These are phyloP conservation scores for Xerocomellus amylosporus DNA, from an alignment of 768 basidiomycete genomes.

Conservation along the genomic window DNA sequence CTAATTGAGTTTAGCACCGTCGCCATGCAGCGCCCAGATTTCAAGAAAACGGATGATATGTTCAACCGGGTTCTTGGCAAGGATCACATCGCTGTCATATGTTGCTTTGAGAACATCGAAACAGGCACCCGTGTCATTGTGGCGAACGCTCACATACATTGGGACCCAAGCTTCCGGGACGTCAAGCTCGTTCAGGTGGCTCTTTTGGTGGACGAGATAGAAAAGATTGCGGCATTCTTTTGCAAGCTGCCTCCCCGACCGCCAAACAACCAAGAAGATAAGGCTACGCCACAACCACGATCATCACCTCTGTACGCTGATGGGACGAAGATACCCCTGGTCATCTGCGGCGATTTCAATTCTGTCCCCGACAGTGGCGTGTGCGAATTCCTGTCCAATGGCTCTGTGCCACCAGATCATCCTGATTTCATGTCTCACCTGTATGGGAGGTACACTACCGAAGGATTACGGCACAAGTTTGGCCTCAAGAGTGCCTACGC, in stretches of 20 bases:
- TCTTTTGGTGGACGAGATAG: constrained; percentile 86
- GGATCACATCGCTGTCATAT: constrained; percentile 89
- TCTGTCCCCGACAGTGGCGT: constrained; percentile 84
- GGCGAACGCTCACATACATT: constrained; percentile 88
- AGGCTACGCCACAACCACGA: constrained; percentile 33
- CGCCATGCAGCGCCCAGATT: constrained; percentile 89
- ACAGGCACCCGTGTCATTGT: constrained; percentile 88
- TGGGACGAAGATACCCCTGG: constrained; percentile 83
- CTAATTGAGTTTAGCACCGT: constrained; percentile 91
- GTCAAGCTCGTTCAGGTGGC: constrained; percentile 98
- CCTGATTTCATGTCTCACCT: constrained; percentile 89
- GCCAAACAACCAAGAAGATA: constrained; percentile 36
- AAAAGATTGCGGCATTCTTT: constrained; percentile 84
- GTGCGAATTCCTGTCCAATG: constrained; percentile 84
- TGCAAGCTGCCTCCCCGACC: constrained; percentile 74
- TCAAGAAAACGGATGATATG: constrained; percentile 99
- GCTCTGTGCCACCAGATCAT: constrained; percentile 68
- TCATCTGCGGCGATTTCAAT: constrained; percentile 97
- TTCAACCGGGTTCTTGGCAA: constrained; percentile 96
- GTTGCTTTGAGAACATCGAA: constrained; percentile 79
- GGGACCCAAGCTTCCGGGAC: constrained; percentile 90
- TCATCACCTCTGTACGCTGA: constrained; percentile 73
- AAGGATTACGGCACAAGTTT: constrained; percentile 78
- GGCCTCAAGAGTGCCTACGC: constrained; percentile 85
- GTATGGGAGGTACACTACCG: constrained; percentile 91